These are phyloP conservation scores for Globisporangium paddicum DNA, from an alignment of 352 stramenopile genomes.

Conservation along the genomic window DNA sequence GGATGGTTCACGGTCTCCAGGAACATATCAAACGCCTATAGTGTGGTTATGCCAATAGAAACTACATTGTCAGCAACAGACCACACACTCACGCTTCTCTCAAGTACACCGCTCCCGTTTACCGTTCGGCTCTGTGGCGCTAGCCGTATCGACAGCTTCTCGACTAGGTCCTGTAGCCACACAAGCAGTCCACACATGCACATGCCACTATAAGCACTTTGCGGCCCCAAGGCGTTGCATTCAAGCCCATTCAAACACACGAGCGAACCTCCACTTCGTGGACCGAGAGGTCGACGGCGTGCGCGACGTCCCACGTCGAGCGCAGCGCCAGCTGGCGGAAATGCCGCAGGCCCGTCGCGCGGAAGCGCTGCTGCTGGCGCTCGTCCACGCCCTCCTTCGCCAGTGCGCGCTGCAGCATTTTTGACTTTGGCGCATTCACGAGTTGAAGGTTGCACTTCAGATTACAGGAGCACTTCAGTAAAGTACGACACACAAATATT, in stretches of 20 bases:
- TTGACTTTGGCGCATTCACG: not conserved
- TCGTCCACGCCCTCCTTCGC: conserved; percentile 47
- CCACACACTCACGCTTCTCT: not conserved
- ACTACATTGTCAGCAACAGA: not conserved
- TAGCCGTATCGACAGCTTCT: conserved; percentile 49
- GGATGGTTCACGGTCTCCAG: conserved; percentile 65
- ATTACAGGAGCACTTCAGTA: too few species aligned
- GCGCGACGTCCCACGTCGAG: conserved; percentile 57
- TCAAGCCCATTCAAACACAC: not conserved
- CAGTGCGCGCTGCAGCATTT: conserved; percentile 65
- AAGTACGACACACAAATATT: too few species aligned
- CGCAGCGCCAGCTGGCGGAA: conserved; percentile 49
- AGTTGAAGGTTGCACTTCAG: not conserved
- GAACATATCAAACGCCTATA: conserved; percentile 76
- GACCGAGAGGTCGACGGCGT: conserved; percentile 61
- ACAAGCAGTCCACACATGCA: not conserved
- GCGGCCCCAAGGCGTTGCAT: too few species aligned
- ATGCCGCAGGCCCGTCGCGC: conserved; percentile 43
- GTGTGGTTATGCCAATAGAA: not conserved
- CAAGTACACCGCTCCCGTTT: not conserved
- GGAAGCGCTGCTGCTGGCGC: conserved; percentile 35
- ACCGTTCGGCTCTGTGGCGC: conserved; percentile 40
- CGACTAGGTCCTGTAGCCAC: conserved; percentile 37
- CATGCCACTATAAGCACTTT: too few species aligned
- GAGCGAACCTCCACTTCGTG: conserved; percentile 39